Evolutionary conservation across 768 basidiomycete species (phyloP).

Genomic region (Leccinum sublutescens): DNA sequence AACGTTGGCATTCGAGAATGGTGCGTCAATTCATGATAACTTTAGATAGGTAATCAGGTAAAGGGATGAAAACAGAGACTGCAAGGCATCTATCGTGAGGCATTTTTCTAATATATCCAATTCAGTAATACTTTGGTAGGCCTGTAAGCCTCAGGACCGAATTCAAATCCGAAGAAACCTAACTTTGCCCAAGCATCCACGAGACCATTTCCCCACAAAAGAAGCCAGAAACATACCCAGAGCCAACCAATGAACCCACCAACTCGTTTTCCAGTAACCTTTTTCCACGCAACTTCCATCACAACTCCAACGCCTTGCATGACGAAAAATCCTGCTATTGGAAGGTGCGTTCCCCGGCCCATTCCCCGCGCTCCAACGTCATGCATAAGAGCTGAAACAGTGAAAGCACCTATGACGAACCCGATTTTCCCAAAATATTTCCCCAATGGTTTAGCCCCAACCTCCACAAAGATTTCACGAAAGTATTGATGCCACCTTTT

Average conservation of each 20-base stretch:
- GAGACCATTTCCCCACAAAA: slow-evolving; percentile 47
- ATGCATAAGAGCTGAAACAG: slow-evolving; percentile 60
- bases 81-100: background rate
- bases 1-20: no score
- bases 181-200: slow-evolving; percentile 42
- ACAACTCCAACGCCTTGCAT: slow-evolving; percentile 53
- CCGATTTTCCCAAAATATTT: slow-evolving; percentile 49
- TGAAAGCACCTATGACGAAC: slow-evolving; percentile 55
- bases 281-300: slow-evolving; percentile 48
- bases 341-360: slow-evolving; percentile 40
- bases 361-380: slow-evolving; percentile 57
- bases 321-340: slow-evolving; percentile 53
- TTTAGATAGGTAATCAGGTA: no score
- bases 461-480: slow-evolving; percentile 51
- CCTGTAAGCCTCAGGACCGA: slow-evolving; percentile 15
- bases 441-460: slow-evolving; percentile 47
- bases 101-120: slow-evolving; percentile 1
- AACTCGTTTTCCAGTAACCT: slow-evolving; percentile 43
- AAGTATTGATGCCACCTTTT: slow-evolving; percentile 67
- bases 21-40: no score
- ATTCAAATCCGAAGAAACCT: slow-evolving; percentile 19
- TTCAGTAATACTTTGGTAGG: slow-evolving; percentile 15
- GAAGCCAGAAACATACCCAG: slow-evolving; percentile 51
- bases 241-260: slow-evolving; percentile 47
- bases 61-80: background rate